Evolutionary conservation across 352 stramenopile species (phyloP).

Genomic region (Pythium folliculosum): DNA sequence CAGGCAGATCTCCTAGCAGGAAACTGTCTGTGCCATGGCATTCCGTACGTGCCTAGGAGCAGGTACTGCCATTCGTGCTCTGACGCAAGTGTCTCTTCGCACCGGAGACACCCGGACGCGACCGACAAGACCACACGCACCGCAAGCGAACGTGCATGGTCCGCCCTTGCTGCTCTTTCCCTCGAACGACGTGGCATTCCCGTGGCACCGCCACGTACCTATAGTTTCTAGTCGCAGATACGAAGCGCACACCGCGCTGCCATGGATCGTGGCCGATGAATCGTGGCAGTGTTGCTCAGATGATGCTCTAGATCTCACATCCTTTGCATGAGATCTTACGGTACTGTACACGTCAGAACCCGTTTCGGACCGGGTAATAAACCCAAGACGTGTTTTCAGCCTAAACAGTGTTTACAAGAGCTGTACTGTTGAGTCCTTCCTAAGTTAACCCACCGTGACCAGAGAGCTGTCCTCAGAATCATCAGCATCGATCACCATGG

Average conservation of each 20-base stretch:
- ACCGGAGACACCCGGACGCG: background rate
- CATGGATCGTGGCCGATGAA: background rate
- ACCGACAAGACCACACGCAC: background rate
- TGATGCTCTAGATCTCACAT: too few species aligned
- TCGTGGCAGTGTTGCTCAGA: background rate
- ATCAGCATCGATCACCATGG: constrained; percentile 1
- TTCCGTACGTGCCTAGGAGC: too few species aligned
- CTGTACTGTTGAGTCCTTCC: background rate
- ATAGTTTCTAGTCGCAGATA: background rate
- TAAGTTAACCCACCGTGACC: constrained; percentile 25
- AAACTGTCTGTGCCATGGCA: constrained; percentile 1
- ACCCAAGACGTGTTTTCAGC: too few species aligned
- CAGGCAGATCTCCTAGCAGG: background rate
- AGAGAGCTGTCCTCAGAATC: background rate
- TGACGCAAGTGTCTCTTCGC: constrained; percentile 17
- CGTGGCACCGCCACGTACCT: background rate
- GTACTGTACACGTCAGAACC: too few species aligned
- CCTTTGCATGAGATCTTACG: background rate
- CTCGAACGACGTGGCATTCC: background rate
- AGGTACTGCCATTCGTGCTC: background rate
- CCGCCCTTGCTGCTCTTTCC: too few species aligned
- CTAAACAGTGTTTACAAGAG: background rate
- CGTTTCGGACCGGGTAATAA: too few species aligned
- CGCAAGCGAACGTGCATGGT: background rate
- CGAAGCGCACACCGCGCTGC: background rate